A percentile compares a stretch with the other conserved stretches of the same genome.
Evolutionary conservation across 257 asterid species (phyloP).

Genomic region (Salvia miltiorrhiza): DNA sequence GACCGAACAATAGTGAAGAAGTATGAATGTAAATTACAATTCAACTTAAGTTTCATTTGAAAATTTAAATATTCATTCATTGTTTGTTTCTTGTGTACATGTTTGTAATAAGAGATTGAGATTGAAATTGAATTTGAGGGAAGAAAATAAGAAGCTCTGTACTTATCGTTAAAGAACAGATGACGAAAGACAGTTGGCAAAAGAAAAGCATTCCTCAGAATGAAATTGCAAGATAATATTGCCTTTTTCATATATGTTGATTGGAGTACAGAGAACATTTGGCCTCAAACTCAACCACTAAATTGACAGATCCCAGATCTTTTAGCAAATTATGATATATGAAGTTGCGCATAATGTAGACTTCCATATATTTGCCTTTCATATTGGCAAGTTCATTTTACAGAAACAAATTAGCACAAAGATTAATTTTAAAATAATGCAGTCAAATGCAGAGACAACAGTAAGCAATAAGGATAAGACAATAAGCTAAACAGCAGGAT

Average conservation of each 20-base stretch:
- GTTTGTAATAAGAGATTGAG: neutral
- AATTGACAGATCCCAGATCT: no score
- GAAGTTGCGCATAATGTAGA: neutral
- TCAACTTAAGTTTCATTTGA: conserved; percentile 7
- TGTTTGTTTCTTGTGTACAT: neutral
- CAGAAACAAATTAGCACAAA: no score
- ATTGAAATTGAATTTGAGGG: neutral
- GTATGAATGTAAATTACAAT: neutral
- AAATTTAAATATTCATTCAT: neutral
- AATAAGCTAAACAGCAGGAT: no score
- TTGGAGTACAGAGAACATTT: no score
- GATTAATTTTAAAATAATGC: neutral
- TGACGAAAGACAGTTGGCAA: neutral
- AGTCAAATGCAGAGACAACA: no score
- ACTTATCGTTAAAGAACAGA: neutral
- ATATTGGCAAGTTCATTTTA: neutral
- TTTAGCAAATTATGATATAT: neutral
- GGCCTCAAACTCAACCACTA: no score
- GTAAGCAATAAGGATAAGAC: no score
- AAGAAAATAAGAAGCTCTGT: neutral
- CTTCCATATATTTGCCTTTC: neutral
- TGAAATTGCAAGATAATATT: neutral
- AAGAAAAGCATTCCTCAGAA: neutral
- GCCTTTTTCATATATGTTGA: no score
- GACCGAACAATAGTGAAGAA: neutral